These are phyloP conservation scores for Paecilomyces fulvus DNA, from an alignment of 2,329 filamentous ascomycete genomes.

Conservation along the genomic window DNA sequence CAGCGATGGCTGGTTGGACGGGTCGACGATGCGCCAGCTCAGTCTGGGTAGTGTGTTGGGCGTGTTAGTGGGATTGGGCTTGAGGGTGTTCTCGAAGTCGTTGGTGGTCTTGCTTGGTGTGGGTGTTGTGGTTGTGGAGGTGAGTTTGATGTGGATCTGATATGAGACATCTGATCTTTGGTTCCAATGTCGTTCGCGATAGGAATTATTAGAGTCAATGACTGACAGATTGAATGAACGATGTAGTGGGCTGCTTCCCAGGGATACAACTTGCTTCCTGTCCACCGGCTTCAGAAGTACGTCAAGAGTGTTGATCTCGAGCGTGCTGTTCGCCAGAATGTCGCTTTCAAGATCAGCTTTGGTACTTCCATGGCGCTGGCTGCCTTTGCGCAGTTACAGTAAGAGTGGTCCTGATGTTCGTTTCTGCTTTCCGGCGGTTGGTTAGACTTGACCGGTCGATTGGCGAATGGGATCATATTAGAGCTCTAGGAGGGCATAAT, in stretches of 20 bases:
- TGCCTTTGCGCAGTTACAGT: constrained; percentile 36
- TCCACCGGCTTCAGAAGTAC: constrained; percentile 32
- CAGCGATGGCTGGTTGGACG: constrained; percentile 16
- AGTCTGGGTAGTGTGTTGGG: constrained; percentile 39
- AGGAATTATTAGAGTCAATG: not conserved
- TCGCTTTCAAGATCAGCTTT: constrained; percentile 40
- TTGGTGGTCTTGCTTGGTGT: constrained; percentile 37
- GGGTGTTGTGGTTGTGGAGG: constrained; percentile 37
- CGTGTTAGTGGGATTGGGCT: constrained; percentile 32
- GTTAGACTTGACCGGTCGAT: not conserved
- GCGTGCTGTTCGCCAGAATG: constrained; percentile 28
- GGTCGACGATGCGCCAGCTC: constrained; percentile 34
- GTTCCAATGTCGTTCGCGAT: not conserved
- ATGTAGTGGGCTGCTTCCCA: constrained; percentile 38
- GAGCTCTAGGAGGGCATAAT: no score
- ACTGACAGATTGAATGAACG: constrained; percentile 3
- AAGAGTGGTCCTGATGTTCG: not conserved
- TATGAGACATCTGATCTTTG: not conserved
- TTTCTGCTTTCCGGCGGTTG: constrained; percentile 1
- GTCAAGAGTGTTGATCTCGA: constrained; percentile 33
- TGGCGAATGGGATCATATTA: not conserved
- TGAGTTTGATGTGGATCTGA: constrained; percentile 14
- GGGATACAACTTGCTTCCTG: constrained; percentile 38
- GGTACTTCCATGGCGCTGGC: constrained; percentile 37
- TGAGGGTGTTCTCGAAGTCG: constrained; percentile 37